These are phyloP conservation scores for Solanum clarkiae DNA, from an alignment of 257 asterid species.

Conservation along the genomic window DNA sequence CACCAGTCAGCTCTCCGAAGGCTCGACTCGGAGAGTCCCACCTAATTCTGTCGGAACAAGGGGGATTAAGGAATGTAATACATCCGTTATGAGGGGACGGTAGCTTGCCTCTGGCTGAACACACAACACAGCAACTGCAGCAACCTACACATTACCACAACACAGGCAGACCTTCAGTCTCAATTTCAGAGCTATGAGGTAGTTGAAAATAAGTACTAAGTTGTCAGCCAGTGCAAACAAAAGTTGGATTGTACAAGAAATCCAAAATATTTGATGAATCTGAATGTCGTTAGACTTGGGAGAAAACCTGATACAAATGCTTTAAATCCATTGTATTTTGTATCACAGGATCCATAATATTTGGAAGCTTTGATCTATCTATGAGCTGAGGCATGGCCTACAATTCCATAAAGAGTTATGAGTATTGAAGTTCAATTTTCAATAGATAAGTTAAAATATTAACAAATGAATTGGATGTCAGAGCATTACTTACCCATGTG, in stretches of 20 bases:
- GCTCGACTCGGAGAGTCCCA: slow-evolving; percentile 36
- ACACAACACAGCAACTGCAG: slow-evolving; percentile 75
- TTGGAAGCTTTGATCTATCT: slow-evolving; percentile 57
- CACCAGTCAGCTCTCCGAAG: not conserved
- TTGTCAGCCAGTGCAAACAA: not conserved
- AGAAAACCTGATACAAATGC: slow-evolving; percentile 55
- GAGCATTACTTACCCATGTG: slow-evolving; percentile 43
- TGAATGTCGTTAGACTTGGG: not conserved
- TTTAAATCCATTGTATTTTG: slow-evolving; percentile 46
- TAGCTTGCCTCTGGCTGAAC: slow-evolving; percentile 78
- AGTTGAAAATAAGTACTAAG: not conserved
- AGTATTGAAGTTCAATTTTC: not conserved
- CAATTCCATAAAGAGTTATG: slow-evolving; percentile 1
- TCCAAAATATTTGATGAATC: not conserved
- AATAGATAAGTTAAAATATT: not conserved
- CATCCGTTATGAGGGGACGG: slow-evolving; percentile 69
- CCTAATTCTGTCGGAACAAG: slow-evolving; percentile 64
- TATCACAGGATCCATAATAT: slow-evolving; percentile 58
- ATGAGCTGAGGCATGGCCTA: slow-evolving; percentile 88
- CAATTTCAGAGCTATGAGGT: not conserved
- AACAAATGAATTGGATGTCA: not conserved
- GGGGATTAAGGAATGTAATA: slow-evolving; percentile 67
- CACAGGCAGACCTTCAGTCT: not conserved
- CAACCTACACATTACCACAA: slow-evolving; percentile 32
- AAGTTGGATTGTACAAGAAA: not conserved